Percentiles rank a stretch among this genome's conserved stretches.
These are phyloP conservation scores for Rhizopus arrhizus DNA, from an alignment of 371 early-diverging fungal species.

Conservation along the genomic window DNA sequence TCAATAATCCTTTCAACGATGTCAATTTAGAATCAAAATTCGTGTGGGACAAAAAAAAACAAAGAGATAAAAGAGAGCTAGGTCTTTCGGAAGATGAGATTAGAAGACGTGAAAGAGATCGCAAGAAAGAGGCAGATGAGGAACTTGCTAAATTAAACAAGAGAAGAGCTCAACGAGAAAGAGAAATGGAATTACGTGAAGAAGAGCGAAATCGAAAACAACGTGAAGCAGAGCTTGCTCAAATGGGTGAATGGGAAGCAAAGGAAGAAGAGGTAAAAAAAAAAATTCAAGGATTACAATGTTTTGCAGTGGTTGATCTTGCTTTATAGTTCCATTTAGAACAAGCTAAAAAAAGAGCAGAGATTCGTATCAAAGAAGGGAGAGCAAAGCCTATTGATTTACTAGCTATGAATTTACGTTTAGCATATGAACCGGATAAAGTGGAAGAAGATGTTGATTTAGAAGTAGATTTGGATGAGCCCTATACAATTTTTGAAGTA, in stretches of 20 bases:
- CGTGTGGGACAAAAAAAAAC: slow-evolving; percentile 74
- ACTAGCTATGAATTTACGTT: slow-evolving; percentile 85
- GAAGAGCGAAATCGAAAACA: slow-evolving; percentile 76
- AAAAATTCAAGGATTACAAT: background rate
- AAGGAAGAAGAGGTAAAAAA: slow-evolving; percentile 75
- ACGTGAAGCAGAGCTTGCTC: slow-evolving; percentile 81
- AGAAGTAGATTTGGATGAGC: slow-evolving; percentile 86
- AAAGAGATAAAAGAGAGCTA: slow-evolving; percentile 68
- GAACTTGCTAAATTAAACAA: slow-evolving; percentile 84
- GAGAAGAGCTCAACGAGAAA: slow-evolving; percentile 80
- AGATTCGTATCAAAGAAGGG: slow-evolving; percentile 86
- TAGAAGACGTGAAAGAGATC: slow-evolving; percentile 57
- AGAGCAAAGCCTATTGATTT: slow-evolving; percentile 91
- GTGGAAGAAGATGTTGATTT: slow-evolving; percentile 73
- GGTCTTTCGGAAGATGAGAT: slow-evolving; percentile 67
- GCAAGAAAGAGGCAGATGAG: slow-evolving; percentile 70
- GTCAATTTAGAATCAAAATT: slow-evolving; percentile 82
- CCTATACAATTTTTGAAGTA: slow-evolving; percentile 82
- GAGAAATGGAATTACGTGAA: slow-evolving; percentile 79
- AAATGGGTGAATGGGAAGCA: slow-evolving; percentile 94
- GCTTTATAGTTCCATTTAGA: slow-evolving; percentile 73
- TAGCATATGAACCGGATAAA: slow-evolving; percentile 73
- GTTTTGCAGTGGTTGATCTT: background rate
- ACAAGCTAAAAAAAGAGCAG: slow-evolving; percentile 89
- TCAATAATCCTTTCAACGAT: slow-evolving; percentile 85